These are phyloP conservation scores for Erysimum cheiri DNA, from an alignment of 441 rosid species.

Conservation along the genomic window DNA sequence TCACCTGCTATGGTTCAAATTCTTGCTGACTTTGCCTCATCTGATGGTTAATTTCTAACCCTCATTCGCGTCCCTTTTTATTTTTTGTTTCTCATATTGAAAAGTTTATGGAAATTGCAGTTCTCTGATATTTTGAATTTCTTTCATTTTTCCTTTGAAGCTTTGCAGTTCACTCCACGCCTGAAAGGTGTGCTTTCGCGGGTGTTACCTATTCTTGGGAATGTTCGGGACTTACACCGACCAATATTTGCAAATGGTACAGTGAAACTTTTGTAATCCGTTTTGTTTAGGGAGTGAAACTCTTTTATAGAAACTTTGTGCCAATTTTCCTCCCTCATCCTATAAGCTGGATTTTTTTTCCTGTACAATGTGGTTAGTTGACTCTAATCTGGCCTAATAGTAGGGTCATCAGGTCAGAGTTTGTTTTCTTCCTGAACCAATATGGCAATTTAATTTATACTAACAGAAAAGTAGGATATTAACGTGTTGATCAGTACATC, in stretches of 20 bases:
- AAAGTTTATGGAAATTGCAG: constrained; percentile 29
- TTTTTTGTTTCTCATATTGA: constrained; percentile 23
- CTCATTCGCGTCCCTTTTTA: constrained; percentile 31
- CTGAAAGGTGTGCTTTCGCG: constrained; percentile 90
- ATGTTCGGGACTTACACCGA: constrained; percentile 83
- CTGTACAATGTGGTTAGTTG: too few species aligned
- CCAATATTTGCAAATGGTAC: constrained; percentile 97
- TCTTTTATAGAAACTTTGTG: constrained; percentile 8
- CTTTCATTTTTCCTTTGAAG: constrained; percentile 64
- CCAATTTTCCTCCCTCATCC: constrained; percentile 5
- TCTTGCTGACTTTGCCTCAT: constrained; percentile 95
- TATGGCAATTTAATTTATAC: constrained; percentile 2
- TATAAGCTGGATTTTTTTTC: too few species aligned
- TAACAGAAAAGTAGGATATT: constrained; percentile 25
- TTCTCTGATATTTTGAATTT: constrained; percentile 48
- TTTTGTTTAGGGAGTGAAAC: constrained; percentile 1
- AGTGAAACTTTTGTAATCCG: constrained; percentile 28
- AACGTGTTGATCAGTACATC: constrained; percentile 34
- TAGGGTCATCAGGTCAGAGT: constrained; percentile 14
- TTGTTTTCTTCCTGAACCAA: constrained; percentile 28
- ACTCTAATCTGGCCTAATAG: too few species aligned
- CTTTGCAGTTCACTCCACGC: constrained; percentile 93
- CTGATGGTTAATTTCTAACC: constrained; percentile 77
- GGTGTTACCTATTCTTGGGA: constrained; percentile 90
- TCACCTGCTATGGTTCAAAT: constrained; percentile 96